A percentile compares a stretch with the other conserved stretches of the same genome.
Conservation (phyloP, 495 filamentous ascomycete species). For the Xylaria scruposa region DNA sequence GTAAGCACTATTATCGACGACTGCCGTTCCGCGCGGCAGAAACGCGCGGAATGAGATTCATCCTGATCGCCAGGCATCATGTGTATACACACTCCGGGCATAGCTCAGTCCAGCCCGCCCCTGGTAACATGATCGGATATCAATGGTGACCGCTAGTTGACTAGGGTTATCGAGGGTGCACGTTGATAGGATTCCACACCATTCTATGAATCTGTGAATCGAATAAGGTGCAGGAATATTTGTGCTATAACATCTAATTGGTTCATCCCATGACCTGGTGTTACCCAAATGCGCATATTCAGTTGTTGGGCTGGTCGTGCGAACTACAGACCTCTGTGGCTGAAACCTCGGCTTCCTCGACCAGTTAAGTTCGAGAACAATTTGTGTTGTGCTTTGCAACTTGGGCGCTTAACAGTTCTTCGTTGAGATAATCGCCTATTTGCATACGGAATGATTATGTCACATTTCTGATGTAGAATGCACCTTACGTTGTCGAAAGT, state of each 20-base stretch:
- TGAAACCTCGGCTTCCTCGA: neutral
- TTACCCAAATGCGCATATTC: neutral
- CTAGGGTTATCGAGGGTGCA: neutral
- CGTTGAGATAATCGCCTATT: neutral
- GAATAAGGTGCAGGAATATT: neutral
- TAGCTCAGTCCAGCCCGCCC: neutral
- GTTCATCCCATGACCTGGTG: neutral
- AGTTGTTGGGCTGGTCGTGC: neutral
- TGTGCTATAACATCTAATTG: neutral
- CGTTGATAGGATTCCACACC: neutral
- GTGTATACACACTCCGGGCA: neutral
- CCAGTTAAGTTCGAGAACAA: neutral
- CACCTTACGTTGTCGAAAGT: neutral
- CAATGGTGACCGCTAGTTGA: neutral
- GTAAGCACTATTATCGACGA: neutral
- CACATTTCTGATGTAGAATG: neutral
- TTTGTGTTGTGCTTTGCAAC: neutral
- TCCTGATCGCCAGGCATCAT: neutral
- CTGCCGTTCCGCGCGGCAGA: conserved; percentile 3
- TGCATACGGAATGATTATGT: neutral
- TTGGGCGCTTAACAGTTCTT: conserved; percentile 1
- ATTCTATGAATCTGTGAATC: neutral
- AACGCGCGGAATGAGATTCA: neutral
- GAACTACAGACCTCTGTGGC: neutral
- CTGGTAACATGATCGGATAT: no score